These are phyloP conservation scores for Botryotinia calthae DNA, from an alignment of 2,329 filamentous ascomycete species.

Conservation along the genomic window DNA sequence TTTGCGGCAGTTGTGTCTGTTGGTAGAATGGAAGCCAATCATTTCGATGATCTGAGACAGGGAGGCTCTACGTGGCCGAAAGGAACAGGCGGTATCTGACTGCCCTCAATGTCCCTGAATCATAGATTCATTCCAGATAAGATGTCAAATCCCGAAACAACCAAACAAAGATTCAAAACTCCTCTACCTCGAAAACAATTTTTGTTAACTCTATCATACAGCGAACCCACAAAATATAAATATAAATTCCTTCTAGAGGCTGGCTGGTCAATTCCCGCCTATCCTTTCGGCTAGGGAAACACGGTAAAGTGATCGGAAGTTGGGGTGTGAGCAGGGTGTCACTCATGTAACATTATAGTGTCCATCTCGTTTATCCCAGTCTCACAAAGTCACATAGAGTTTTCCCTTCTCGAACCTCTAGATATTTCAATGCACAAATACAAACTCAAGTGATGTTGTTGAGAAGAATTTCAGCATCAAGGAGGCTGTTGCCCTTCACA, in stretches of 20 bases:
- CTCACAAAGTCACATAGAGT: not conserved
- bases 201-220: not conserved
- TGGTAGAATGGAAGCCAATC: conserved; percentile 2
- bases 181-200: not conserved
- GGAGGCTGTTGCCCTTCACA: too few relatives aligned
- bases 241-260: not conserved
- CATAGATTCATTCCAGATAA: not conserved
- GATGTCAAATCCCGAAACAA: not conserved
- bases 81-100: not conserved
- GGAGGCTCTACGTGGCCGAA: not conserved
- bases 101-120: not conserved
- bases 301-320: not conserved
- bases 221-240: not conserved
- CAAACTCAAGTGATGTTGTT: not conserved
- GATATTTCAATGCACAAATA: not conserved
- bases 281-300: not conserved
- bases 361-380: not conserved
- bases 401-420: not conserved
- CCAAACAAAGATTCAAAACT: not conserved
- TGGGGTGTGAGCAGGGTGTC: not conserved
- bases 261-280: not conserved
- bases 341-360: not conserved
- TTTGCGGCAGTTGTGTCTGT: conserved; percentile 1
- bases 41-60: conserved; percentile 2
- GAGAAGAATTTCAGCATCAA: not conserved